Evolutionary conservation across 2,329 filamentous ascomycete genomes (phyloP).

Genomic region (Biscogniauxia sp.): DNA sequence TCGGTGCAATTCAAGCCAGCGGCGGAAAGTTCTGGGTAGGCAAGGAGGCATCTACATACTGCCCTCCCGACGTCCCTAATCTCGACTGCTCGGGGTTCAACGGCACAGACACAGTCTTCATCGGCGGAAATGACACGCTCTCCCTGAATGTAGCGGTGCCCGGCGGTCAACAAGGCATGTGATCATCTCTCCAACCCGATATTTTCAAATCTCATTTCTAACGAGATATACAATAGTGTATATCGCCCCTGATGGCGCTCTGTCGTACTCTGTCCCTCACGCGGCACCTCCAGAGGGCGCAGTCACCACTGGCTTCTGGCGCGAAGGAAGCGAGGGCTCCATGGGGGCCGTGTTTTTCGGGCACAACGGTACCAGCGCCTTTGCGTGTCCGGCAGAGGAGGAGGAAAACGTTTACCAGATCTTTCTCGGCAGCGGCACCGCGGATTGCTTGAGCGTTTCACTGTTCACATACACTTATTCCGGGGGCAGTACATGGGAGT

Average conservation of each 20-base stretch:
- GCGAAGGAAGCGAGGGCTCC: constrained; percentile 8
- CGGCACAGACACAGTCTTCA: constrained; percentile 13
- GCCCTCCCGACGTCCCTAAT: constrained; percentile 6
- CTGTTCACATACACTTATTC: not conserved
- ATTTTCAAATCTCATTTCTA: not conserved
- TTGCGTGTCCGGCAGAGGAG: not conserved
- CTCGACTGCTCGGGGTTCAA: constrained; percentile 14
- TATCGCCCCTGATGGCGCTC: constrained; percentile 10
- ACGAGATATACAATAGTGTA: constrained; percentile 9
- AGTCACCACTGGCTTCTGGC: constrained; percentile 9
- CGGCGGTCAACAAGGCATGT: constrained; percentile 16
- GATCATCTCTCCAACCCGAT: not conserved
- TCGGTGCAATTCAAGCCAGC: constrained; percentile 12
- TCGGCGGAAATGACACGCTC: constrained; percentile 12
- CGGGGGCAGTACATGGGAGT: not conserved
- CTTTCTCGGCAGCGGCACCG: not conserved
- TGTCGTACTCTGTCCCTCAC: constrained; percentile 14
- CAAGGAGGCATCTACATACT: constrained; percentile 12
- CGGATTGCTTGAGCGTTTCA: not conserved
- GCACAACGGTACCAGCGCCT: not conserved
- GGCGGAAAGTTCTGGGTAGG: constrained; percentile 17
- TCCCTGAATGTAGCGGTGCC: constrained; percentile 12
- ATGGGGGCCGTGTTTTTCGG: constrained; percentile 9
- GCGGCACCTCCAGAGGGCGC: constrained; percentile 12
- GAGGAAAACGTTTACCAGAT: not conserved